These are phyloP conservation scores for Hanseniaspora meyeri DNA, from an alignment of 805 yeast genomes.

Conservation along the genomic window DNA sequence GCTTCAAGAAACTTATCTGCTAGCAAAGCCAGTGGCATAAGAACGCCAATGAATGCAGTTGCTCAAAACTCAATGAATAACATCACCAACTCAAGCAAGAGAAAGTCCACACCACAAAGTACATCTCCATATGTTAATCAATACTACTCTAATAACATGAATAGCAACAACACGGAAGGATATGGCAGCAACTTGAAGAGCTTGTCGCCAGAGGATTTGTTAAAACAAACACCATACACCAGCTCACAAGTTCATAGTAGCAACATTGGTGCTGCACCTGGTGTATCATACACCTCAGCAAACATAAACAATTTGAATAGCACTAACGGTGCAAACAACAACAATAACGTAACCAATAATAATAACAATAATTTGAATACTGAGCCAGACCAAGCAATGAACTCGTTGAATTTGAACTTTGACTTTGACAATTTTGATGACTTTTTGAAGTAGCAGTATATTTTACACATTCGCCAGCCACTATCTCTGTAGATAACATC, in stretches of 20 bases:
- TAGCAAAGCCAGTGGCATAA: not conserved
- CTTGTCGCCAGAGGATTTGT: conserved; percentile 9
- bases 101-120: conserved; percentile 11
- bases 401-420: conserved; percentile 8
- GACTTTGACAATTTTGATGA: conserved; percentile 13
- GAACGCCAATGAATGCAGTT: not conserved
- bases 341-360: not conserved
- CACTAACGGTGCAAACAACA: not conserved
- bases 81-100: not conserved
- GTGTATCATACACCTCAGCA: not conserved
- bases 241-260: not conserved
- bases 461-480: not conserved
- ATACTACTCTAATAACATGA: not conserved
- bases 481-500: not conserved
- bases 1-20: not conserved
- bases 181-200: conserved; percentile 1
- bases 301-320: not conserved
- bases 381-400: not conserved
- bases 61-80: not conserved
- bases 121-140: conserved; percentile 9
- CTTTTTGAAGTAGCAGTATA: conserved; percentile 2
- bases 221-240: conserved; percentile 8
- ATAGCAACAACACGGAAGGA: not conserved
- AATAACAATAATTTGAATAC: not conserved
- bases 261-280: not conserved